Conservation (phyloP, 169 alveolate species). For the Neospora caninum region DNA sequence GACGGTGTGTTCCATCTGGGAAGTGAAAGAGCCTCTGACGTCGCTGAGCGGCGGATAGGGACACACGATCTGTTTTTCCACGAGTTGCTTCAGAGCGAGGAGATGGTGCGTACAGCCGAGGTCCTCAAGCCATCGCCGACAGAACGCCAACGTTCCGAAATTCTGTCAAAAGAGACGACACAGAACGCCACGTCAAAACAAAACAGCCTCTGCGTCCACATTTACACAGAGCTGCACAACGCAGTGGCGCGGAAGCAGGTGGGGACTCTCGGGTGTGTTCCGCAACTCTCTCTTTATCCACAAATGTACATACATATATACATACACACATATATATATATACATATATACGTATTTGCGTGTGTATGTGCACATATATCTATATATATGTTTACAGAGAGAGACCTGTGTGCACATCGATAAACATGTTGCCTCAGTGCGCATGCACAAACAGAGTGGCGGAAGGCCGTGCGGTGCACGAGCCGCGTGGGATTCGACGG, state of each 20-base stretch:
- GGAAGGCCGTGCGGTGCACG: too few species aligned
- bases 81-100: conserved; percentile 92
- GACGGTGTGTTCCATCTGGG: conserved; percentile 99
- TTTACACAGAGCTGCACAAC: not conserved
- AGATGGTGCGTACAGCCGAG: conserved; percentile 94
- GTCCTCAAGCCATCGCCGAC: conserved; percentile 98
- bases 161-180: conserved; percentile 72
- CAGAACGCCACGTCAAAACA: not conserved
- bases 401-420: not conserved
- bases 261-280: not conserved
- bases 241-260: not conserved
- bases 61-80: conserved; percentile 95
- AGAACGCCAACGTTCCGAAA: conserved; percentile 98
- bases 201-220: too few species aligned
- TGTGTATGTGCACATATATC: too few species aligned
- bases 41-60: conserved; percentile 99
- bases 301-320: too few species aligned
- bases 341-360: not conserved
- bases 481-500: too few species aligned
- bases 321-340: not conserved
- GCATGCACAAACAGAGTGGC: not conserved
- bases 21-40: conserved; percentile 94
- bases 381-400: not conserved
- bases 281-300: too few species aligned
- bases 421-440: not conserved